phyloP scores from a whole-genome alignment of 78 protist genomes.

The Dictyostelium purpureum region DNA sequence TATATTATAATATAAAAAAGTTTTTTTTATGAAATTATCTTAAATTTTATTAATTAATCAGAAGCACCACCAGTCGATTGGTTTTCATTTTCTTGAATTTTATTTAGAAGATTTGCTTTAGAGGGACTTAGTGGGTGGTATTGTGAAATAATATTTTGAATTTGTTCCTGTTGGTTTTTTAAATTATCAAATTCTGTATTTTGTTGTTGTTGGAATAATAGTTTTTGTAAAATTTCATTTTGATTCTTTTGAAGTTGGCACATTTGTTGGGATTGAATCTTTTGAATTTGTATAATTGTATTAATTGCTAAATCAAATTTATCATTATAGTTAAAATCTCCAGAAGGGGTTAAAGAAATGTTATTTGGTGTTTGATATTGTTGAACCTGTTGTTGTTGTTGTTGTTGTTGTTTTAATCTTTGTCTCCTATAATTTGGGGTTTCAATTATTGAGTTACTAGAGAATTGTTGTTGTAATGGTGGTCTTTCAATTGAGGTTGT shows the following conservation, averaged over 20 bases:
- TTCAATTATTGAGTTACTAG: constrained; percentile 4
- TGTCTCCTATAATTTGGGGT: background rate
- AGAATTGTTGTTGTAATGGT: constrained; percentile 14
- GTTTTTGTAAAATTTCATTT: constrained; percentile 15
- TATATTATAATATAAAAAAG: too few relatives aligned
- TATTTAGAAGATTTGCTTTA: too few relatives aligned
- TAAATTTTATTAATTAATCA: too few relatives aligned
- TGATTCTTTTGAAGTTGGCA: constrained; percentile 39
- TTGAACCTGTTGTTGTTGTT: background rate
- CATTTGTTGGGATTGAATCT: constrained; percentile 36
- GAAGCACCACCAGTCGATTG: too few relatives aligned
- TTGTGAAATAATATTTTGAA: constrained; percentile 25
- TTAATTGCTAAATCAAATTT: constrained; percentile 30
- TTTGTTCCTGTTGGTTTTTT: constrained; percentile 35
- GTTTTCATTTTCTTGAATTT: too few relatives aligned
- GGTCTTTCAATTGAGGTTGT: background rate
- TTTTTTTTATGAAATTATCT: too few relatives aligned
- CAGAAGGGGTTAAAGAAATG: background rate
- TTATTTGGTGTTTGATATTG: constrained; percentile 23
- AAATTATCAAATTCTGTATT: constrained; percentile 1
- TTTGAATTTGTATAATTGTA: constrained; percentile 29
- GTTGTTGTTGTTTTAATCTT: background rate
- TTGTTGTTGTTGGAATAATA: constrained; percentile 48
- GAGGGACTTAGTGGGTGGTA: constrained; percentile 1
- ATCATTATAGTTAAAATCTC: background rate